These are phyloP conservation scores for Cyberlindnera xylosilytica DNA, from an alignment of 805 yeast genomes.

Conservation along the genomic window DNA sequence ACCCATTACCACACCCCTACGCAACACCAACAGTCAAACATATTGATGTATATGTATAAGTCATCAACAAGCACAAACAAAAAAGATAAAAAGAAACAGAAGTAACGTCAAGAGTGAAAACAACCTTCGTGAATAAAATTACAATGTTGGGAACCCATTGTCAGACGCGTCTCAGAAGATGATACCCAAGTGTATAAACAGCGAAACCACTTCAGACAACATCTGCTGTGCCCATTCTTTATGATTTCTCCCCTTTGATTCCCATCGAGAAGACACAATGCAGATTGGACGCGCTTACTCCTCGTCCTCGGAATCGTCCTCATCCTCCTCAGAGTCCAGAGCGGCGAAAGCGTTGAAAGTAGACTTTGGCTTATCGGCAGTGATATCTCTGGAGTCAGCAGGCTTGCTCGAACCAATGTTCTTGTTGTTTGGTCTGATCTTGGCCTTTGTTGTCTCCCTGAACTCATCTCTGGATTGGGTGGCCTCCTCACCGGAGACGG, in stretches of 20 bases:
- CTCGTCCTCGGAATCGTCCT: constrained; percentile 25
- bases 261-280: background rate
- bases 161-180: too few relatives aligned
- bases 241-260: background rate
- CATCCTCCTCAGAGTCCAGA: constrained; percentile 35
- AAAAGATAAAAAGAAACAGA: too few relatives aligned
- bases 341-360: constrained; percentile 83
- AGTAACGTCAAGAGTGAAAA: too few relatives aligned
- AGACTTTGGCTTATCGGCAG: constrained; percentile 62
- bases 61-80: too few relatives aligned
- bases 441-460: constrained; percentile 42
- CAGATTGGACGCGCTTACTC: constrained; percentile 8
- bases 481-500: constrained; percentile 47
- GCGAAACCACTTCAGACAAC: too few relatives aligned
- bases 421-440: constrained; percentile 68
- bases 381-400: constrained; percentile 67
- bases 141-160: too few relatives aligned
- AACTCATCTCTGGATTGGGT: constrained; percentile 45
- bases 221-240: too few relatives aligned
- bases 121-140: too few relatives aligned
- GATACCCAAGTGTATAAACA: too few relatives aligned
- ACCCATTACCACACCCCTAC: too few relatives aligned
- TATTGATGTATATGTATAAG: too few relatives aligned
- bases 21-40: too few relatives aligned
- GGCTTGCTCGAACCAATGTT: constrained; percentile 73